phyloP scores from a whole-genome alignment of 106 monocot species.

The Narthecium ossifragum region DNA sequence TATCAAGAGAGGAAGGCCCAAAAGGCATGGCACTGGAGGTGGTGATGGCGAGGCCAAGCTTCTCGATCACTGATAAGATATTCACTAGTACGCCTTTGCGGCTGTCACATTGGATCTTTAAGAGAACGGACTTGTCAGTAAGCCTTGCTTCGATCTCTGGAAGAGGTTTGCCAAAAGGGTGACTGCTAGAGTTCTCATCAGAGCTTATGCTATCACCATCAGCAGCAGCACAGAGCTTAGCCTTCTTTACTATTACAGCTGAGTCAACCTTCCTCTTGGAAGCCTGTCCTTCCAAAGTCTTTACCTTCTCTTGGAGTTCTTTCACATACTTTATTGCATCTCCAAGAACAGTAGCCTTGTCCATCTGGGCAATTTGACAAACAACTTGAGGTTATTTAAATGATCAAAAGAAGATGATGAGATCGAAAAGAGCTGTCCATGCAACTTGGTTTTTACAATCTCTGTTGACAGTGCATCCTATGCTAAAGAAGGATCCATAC shows the following conservation, averaged over 20 bases:
- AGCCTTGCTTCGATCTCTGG: slow-evolving; percentile 63
- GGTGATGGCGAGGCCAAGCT: slow-evolving; percentile 29
- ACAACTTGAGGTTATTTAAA: no score
- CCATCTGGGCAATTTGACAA: no score
- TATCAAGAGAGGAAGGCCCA: slow-evolving; percentile 28
- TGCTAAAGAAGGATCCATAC: no score
- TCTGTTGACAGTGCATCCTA: no score
- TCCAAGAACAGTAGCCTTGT: slow-evolving; percentile 66
- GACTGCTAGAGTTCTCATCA: slow-evolving; percentile 21
- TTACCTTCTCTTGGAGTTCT: slow-evolving; percentile 51
- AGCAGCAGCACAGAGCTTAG: slow-evolving; percentile 22
- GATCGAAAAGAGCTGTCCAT: no score
- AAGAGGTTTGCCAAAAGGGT: not conserved
- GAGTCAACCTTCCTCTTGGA: slow-evolving; percentile 35
- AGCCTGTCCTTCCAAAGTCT: slow-evolving; percentile 33
- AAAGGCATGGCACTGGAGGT: slow-evolving; percentile 54
- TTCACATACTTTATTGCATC: slow-evolving; percentile 69
- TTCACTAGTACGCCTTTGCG: slow-evolving; percentile 35
- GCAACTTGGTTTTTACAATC: no score
- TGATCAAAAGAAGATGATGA: no score
- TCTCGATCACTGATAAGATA: slow-evolving; percentile 54
- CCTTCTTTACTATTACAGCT: slow-evolving; percentile 31
- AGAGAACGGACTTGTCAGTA: slow-evolving; percentile 28
- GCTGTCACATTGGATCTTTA: slow-evolving; percentile 58
- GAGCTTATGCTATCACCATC: slow-evolving; percentile 17